Evolutionary conservation across 805 yeast species (phyloP), one percentile per base, ranked within the genome.

Genomic region (Ogataea haglerorum): DNA sequence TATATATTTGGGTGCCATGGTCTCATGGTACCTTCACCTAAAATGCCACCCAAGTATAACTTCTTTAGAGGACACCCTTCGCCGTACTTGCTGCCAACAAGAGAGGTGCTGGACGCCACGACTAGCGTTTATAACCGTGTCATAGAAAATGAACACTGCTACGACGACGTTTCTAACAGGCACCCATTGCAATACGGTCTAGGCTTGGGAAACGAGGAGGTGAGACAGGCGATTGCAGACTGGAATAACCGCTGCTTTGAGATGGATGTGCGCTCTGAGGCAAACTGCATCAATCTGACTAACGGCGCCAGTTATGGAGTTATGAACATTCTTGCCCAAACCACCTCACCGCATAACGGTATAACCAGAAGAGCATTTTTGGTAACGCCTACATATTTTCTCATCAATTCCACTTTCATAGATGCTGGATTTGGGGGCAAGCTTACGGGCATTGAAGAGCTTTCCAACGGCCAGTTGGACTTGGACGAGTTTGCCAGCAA

Each of bases 271-370:
- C 51, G 49, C 3, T 58, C 73, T 3, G 57, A 64, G 17, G 72
- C 85, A 0, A 77, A 75, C 9, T 60, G 68, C 47, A 56, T 88
- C 24, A 83, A 83, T 58, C 61, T 88, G 42, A 84, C 93, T 3
- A 81, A 76, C 30, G 96, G 96, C 10, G 91, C 95, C 0, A 82
- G 90, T 26, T 86, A 78, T 57, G 95, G 95, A 3, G 72, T 82
- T n/a, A 73, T 82, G 49, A 80, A 78, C 53, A 73, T 82, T 15
- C 64, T 88, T 37, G 58, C 76, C 3, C 85, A 79, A 38, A 69
- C 80, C 28, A 83, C 95, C 0, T 64, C 75, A 37, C 73, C 82
- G 0, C 80, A 73, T 38, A 70, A 75, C 6, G 72, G 72, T 1
- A 70, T 77, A 47, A 87, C 95, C 12, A 70, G 75, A 51, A 77